Evolutionary conservation across 345 rosid genomes (phyloP), one percentile per base, ranked within the genome.

Genomic region (Syzygium oleosum): DNA sequence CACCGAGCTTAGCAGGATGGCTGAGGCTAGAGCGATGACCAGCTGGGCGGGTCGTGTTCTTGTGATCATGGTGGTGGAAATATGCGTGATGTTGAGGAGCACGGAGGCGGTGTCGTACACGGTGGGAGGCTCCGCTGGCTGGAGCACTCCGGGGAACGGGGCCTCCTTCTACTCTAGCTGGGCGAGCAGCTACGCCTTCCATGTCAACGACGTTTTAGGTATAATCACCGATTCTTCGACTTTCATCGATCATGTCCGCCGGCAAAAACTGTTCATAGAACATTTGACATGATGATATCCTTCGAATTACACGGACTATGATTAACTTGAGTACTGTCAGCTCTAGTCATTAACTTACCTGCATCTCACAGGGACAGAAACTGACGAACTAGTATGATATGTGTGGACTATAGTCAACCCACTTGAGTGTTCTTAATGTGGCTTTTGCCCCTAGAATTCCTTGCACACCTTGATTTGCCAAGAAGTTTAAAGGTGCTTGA

Each of bases 91-190:
- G 85, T 34, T 88, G 2, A 88, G 51, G 31, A 68, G 84, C 38
- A 65, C 65, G 14, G 63, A 85, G 27, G 93, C 93, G 14, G 63
- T 68, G 12, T 54, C 12, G 6, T 27, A 89, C 52, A 53, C 56
- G 2, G 96, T 94, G 3, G 96, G 95, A 65, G 93, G 31, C 84
- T 10, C 51, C 46, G 12, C 23, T 29, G 93, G 92, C 0, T 94
- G 95, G 96, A 17, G 0, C 59, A 22, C 9, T 21, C 92, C 92
- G 83, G 2, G 85, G 1, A 86, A 53, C 46, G 86, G 86, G 51
- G 1, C 43, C 65, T 65, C 68, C 83, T 84, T 88, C 41, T 93
- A 91, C 53, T 22, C 90, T 12, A 34, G 19, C 80, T 93, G 95
- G 95, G 88, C 89, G 21, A 51, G 88, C 25, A 27, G 51, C 29